Conservation (phyloP, 2,329 filamentous ascomycete species). For the Aaosphaeria arxii region DNA sequence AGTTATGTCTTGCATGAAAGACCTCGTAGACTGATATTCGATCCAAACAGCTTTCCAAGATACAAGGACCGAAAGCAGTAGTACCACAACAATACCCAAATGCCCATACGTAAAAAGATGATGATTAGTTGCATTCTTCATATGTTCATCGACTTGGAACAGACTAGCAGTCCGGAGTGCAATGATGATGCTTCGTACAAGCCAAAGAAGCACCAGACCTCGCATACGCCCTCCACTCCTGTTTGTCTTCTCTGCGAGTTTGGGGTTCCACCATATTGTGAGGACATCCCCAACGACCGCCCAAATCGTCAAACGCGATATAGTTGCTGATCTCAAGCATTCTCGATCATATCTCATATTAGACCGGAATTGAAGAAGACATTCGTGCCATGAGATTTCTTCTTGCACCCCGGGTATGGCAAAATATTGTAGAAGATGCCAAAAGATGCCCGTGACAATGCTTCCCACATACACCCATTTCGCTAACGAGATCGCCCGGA, state of each 20-base stretch:
- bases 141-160: slow-evolving; percentile 23
- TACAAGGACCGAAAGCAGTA: slow-evolving; percentile 13
- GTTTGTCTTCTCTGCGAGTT: slow-evolving; percentile 62
- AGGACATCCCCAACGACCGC: slow-evolving; percentile 49
- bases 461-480: slow-evolving; percentile 40
- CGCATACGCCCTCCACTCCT: slow-evolving; percentile 50
- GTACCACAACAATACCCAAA: slow-evolving; percentile 50
- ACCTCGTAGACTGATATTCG: slow-evolving; percentile 42
- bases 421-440: slow-evolving; percentile 30
- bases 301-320: slow-evolving; percentile 14
- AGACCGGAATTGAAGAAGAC: slow-evolving; percentile 18
- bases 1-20: slow-evolving; percentile 21
- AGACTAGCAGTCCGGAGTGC: slow-evolving; percentile 49
- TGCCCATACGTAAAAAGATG: slow-evolving; percentile 51
- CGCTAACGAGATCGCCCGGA: slow-evolving; percentile 45
- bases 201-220: slow-evolving; percentile 64
- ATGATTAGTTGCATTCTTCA: slow-evolving; percentile 12
- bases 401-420: slow-evolving; percentile 9
- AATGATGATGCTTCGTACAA: slow-evolving; percentile 60
- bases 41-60: slow-evolving; percentile 57
- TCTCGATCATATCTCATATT: slow-evolving; percentile 14
- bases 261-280: slow-evolving; percentile 68
- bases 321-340: slow-evolving; percentile 24
- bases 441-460: slow-evolving; percentile 29
- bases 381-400: slow-evolving; percentile 11